Base-by-base conservation (phyloP, 257 asterid genomes). In the Prunella vulgaris region DNA sequence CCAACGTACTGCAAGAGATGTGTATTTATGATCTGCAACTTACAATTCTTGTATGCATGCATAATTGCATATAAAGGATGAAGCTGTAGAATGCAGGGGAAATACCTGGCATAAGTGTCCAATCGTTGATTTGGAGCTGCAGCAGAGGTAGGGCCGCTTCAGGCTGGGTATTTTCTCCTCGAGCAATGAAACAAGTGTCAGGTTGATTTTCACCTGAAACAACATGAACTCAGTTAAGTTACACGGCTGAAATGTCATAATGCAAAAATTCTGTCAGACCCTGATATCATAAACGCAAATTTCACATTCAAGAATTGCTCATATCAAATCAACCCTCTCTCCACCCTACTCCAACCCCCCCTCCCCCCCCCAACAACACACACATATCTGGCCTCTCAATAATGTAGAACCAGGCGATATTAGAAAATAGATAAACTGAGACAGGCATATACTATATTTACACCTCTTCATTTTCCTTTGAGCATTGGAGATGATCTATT, bases 131-230 rank as follows among this genome's bases (percentile, higher is more conserved):
- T 84, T 78, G 15, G 88, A 72, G 77, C 85, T 83, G 79, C 99
- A 93, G 82, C 91, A 81, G 71, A 93, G 84, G 64, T 81, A 87
- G 61, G 97, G 96, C 52, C 96, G 87, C 74, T 84, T 89, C 86
- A 93, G 84, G 80, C 82, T 83, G 71, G 99, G 96, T 46, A 93
- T 82, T 59, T 78, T 90, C 78, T 88, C 88, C 78, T 82, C 88
- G 2, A 83, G 74, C 80, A 86, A 73, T 2, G 99, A 81, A 76
- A 93, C 88, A 52, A 90, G 96, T 65, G 83, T 79, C 69, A 93
- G 85, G 37, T 88, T 81, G 61, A 86, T 74, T 63, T 87, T 95
- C 86, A 87, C 74, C 99, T 93, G 93, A 64, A 79, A 70, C 49
- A 44, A 78, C 33, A 64, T 14, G 21, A 67, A 51, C 25, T 46